Base-by-base conservation (phyloP, 495 filamentous ascomycete genomes). In the Parachaetomium inaequale region DNA sequence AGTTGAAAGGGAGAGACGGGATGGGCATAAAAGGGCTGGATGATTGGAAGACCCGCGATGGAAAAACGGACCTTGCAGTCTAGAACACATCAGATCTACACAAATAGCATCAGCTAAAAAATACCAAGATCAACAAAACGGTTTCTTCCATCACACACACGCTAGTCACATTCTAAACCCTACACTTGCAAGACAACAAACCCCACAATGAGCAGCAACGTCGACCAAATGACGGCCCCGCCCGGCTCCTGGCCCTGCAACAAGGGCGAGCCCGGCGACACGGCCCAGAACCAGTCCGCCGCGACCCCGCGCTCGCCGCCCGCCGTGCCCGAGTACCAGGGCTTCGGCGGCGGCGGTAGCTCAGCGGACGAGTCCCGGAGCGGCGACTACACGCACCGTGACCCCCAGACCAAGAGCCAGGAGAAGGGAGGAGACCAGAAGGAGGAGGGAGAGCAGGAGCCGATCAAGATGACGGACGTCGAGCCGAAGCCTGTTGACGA, bases 401-500 rank as follows among this genome's bases (percentile, higher is more conserved):
- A 43, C 19, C 10, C 42, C 40, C 15, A 46, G 25, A 7, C 31
- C 34, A 53, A 64, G 47, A 25, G 52, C 21, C 15, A 58, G 7
- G 50, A 58, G n/a, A 51, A 60, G 15, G 60, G 66, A 25, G 55
- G 65, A 21, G 47, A 36, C n/a, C 43, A 62, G 31, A 19, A 66
- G 26, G 34, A 63, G 15, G 29, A 62, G 3, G 52, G 63, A 26
- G n/a, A 69, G 49, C 38, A 58, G 19, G 54, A 46, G 15, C 45
- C 53, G 8, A 65, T 67, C 38, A 55, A 65, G 53, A 63, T 69
- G 62, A 55, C 58, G 26, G 67, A 64, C 4, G 53, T 59, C 15
- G 59, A 65, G 57, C 55, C 59, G 28, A 19, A 70, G 36, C 57
- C 59, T 21, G 78, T 73, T 6, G 83, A 84, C 46, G 77, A 85